A percentile compares a stretch with the other conserved stretches of the same genome.
Conservation (phyloP, 306 rosid species). For the Gastrolobium bilobum region DNA sequence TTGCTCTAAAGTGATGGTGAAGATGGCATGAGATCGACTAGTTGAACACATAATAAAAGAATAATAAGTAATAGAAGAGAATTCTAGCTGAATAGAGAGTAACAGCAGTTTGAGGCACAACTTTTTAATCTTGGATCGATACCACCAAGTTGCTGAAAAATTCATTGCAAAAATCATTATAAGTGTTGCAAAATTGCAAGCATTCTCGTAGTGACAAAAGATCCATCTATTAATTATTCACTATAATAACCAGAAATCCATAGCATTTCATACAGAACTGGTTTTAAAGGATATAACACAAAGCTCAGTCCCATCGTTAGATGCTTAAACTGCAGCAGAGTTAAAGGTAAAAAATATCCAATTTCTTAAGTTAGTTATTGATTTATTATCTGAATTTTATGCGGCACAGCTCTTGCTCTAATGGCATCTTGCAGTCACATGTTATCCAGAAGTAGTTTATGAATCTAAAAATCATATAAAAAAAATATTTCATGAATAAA, state of each 20-base stretch:
- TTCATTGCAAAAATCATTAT: conserved; percentile 31
- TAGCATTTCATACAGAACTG: conserved; percentile 23
- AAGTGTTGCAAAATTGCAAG: conserved; percentile 20
- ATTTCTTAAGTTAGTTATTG: conserved; percentile 15
- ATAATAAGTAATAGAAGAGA: conserved; percentile 48
- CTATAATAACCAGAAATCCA: conserved; percentile 19
- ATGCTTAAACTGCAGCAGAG: conserved; percentile 34
- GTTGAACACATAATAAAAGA: conserved; percentile 47
- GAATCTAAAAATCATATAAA: conserved; percentile 22
- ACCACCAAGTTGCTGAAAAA: conserved; percentile 11
- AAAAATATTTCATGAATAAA: conserved; percentile 15
- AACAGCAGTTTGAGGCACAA: conserved; percentile 37
- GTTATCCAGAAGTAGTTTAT: conserved; percentile 28
- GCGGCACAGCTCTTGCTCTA: conserved; percentile 21
- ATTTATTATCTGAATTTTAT: conserved; percentile 33
- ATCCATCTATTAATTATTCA: conserved; percentile 26
- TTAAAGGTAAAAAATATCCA: conserved; percentile 26
- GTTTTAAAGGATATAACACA: conserved; percentile 25
- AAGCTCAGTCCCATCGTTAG: conserved; percentile 21
- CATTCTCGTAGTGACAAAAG: conserved; percentile 29
- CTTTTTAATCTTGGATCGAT: conserved; percentile 9
- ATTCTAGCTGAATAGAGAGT: conserved; percentile 37
- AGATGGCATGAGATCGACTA: conserved; percentile 99
- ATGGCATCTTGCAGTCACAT: not conserved
- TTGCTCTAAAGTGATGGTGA: conserved; percentile 99